Evolutionary conservation across 305 asterid genomes (phyloP).

Genomic region (Solanum aculeatissimum): DNA sequence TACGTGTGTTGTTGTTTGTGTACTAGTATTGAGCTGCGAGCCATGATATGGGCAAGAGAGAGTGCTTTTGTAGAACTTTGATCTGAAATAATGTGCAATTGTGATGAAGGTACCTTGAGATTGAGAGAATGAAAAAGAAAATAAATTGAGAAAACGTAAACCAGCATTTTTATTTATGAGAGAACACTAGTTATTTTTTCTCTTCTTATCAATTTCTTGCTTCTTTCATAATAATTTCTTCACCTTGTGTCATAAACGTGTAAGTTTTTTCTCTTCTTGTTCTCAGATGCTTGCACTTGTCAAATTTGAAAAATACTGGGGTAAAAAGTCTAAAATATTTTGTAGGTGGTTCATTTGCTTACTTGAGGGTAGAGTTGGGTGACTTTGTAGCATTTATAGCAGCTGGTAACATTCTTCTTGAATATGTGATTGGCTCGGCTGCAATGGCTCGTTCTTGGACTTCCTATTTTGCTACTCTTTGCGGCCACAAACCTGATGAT

Average conservation of each 20-base stretch:
- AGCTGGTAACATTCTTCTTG: slow-evolving; percentile 57
- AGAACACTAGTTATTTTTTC: too few relatives aligned
- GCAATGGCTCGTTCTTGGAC: slow-evolving; percentile 55
- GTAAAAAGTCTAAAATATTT: not conserved
- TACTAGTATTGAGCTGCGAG: not conserved
- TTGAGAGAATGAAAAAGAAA: not conserved
- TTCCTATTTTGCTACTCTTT: slow-evolving; percentile 40
- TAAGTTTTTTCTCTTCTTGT: not conserved
- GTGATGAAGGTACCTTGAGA: not conserved
- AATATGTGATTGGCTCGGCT: slow-evolving; percentile 37
- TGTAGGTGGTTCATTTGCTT: slow-evolving; percentile 47
- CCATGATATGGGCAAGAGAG: not conserved
- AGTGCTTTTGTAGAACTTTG: not conserved
- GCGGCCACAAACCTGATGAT: slow-evolving; percentile 11
- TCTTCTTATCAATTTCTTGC: not conserved
- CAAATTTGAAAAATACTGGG: not conserved
- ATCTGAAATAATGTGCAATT: not conserved
- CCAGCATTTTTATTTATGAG: not conserved
- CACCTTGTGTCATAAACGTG: not conserved
- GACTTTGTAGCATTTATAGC: slow-evolving; percentile 52
- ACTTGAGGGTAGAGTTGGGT: slow-evolving; percentile 52
- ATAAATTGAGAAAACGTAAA: not conserved
- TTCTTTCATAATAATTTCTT: not conserved
- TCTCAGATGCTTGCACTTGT: not conserved
- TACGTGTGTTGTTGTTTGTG: not conserved